Evolutionary conservation across 495 filamentous ascomycete species (phyloP), one percentile per base, ranked within the genome.

Genomic region (Xylaria cubensis): DNA sequence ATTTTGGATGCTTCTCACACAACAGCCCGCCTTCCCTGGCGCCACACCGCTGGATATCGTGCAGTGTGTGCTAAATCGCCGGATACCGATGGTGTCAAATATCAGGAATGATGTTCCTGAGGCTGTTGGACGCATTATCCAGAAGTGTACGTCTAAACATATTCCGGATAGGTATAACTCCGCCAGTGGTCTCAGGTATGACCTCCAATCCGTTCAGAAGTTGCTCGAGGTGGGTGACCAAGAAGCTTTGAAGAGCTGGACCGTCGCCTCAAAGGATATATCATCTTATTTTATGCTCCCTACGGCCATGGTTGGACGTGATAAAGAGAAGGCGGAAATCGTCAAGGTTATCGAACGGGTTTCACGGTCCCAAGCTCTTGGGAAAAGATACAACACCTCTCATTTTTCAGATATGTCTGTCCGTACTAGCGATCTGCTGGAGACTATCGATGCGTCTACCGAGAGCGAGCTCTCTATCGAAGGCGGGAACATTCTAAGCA

Each of bases 271-370:
- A 24, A 91, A 89, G 59, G 94, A 97, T 78, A 87, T 96, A 0
- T 95, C 93, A 2, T 94, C 93, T 2, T 94, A 94, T 75, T 97
- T 97, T 79, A 91, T 91, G 64, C 86, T 97, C 15, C 94, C 94
- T 3, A 87, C 88, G 2, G 80, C 82, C n/a, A 93, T 94, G 88
- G 90, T 96, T 69, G 94, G 94, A 21, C 88, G 94, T 69, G 86
- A 89, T 65, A 83, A 89, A 72, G 94, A 97, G 76, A 89, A 89
- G 56, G 81, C 88, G 24, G 87, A 85, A 69, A 88, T 97, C 13
- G 80, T 94, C 6, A 89, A 84, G 68, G 84, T 95, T 5, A 91
- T 97, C 42, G 90, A 95, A 67, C 90, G 88, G 61, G 89, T 92
- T 32, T 86, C 90, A 10, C 89, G 84, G 74, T 87, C 85, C 69